Percentiles rank a stretch among this genome's conserved stretches.
Conservation (phyloP, 306 rosid species). For the Pyrus betulifolia region DNA sequence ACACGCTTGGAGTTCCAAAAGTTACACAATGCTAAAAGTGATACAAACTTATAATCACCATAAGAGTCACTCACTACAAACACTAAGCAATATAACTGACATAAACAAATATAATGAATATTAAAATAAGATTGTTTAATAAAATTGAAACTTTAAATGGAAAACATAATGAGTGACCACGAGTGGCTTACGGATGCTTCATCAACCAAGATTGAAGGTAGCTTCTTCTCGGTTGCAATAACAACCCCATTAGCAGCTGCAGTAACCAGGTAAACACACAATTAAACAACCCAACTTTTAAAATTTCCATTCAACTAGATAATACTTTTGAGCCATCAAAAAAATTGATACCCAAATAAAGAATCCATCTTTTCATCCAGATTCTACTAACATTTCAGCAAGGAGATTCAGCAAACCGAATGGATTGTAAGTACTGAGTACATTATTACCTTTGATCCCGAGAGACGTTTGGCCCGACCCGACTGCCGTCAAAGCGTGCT, state of each 20-base stretch:
- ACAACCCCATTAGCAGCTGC: constrained; percentile 96
- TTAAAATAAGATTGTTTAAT: not conserved
- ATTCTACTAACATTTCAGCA: not conserved
- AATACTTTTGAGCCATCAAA: not conserved
- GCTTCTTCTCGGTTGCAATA: constrained; percentile 93
- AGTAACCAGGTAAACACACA: constrained; percentile 13
- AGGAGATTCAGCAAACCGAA: not conserved
- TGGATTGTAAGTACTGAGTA: not conserved
- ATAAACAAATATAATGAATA: not conserved
- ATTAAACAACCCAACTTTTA: not conserved
- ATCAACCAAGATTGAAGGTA: constrained; percentile 90
- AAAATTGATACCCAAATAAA: not conserved
- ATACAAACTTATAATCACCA: not conserved
- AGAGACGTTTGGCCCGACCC: constrained; percentile 97
- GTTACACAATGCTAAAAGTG: not conserved
- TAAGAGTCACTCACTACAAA: not conserved
- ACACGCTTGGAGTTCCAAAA: not conserved
- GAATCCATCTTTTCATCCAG: not conserved
- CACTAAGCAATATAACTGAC: not conserved
- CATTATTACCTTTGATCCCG: constrained; percentile 72
- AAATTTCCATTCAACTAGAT: not conserved
- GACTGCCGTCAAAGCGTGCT: constrained; percentile 91
- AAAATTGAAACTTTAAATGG: not conserved
- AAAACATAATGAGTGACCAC: not conserved
- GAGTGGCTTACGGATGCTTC: constrained; percentile 68